Evolutionary conservation across 805 yeast species (phyloP).

Genomic region (Candida saitoana): DNA sequence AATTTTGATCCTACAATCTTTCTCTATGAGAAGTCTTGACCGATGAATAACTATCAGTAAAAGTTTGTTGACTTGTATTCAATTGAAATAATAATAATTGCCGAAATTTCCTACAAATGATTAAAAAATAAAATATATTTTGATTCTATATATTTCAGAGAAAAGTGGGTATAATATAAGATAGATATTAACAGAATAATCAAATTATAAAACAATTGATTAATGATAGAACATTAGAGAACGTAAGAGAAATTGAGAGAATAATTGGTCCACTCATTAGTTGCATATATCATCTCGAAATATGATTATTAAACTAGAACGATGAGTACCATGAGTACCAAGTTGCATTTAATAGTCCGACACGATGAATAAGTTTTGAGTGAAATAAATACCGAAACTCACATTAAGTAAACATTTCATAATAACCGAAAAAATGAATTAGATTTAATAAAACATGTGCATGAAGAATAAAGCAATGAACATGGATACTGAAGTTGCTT

Average conservation of each 20-base stretch:
- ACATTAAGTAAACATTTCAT: background rate
- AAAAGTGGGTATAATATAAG: background rate
- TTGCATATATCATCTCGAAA: no score
- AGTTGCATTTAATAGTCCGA: background rate
- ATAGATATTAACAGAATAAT: background rate
- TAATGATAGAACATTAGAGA: background rate
- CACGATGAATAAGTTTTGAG: no score
- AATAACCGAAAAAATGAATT: background rate
- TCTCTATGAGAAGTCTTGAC: no score
- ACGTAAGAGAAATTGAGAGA: background rate
- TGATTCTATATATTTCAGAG: background rate
- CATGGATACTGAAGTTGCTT: background rate
- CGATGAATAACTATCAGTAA: no score
- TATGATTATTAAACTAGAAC: no score
- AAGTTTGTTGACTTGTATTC: no score
- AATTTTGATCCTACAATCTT: no score
- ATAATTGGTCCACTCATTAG: no score
- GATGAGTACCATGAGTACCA: background rate
- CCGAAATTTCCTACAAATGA: no score
- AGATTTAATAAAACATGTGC: background rate
- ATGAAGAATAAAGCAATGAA: background rate
- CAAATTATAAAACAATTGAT: background rate
- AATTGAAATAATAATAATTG: no score
- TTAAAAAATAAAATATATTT: no score
- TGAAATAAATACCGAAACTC: background rate